phyloP scores from a whole-genome alignment of 1,284 basidiomycete species.

The Sporisorium reilianum region DNA sequence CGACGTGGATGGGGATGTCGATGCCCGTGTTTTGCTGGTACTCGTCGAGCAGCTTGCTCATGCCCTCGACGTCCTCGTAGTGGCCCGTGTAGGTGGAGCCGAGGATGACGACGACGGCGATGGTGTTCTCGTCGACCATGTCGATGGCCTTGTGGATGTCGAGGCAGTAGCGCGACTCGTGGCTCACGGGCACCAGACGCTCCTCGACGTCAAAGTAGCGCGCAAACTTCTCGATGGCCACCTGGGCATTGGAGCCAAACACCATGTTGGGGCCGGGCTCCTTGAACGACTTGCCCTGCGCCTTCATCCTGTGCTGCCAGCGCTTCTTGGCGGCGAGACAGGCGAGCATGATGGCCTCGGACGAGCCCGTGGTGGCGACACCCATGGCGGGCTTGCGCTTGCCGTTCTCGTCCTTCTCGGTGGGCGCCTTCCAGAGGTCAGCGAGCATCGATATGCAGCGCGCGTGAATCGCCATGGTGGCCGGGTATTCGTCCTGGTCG shows the following conservation, averaged over 20 bases:
- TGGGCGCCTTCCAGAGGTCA: constrained; percentile 86
- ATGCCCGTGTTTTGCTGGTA: constrained; percentile 83
- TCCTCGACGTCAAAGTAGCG: constrained; percentile 88
- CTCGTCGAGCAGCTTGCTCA: constrained; percentile 85
- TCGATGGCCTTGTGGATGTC: constrained; percentile 87
- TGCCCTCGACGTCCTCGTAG: constrained; percentile 90
- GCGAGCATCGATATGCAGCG: constrained; percentile 82
- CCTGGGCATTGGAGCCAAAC: constrained; percentile 85
- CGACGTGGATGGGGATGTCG: constrained; percentile 75
- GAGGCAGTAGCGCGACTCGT: constrained; percentile 76
- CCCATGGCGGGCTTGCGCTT: constrained; percentile 60
- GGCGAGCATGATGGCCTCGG: constrained; percentile 88
- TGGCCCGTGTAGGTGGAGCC: constrained; percentile 88
- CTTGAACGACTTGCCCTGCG: constrained; percentile 74
- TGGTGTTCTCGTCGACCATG: constrained; percentile 87
- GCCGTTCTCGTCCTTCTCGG: constrained; percentile 44
- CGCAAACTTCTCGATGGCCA: constrained; percentile 74
- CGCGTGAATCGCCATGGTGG: constrained; percentile 65
- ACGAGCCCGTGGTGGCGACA: constrained; percentile 93
- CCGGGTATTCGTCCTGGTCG: constrained; percentile 90
- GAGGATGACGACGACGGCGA: constrained; percentile 73
- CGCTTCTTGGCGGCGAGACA: constrained; percentile 93
- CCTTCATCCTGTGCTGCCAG: constrained; percentile 91
- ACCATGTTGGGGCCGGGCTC: constrained; percentile 77
- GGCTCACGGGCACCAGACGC: constrained; percentile 61